Conservation (phyloP, 176 grass and related monocot species). For the barley (Hordeum vulgare) region MorexV3_pseudomolecules_assembly NC_058519.1:336296257-336296756, state of each 20-base stretch:
- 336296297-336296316: constrained; percentile 69
- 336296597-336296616: constrained; percentile 76
- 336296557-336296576: constrained; percentile 93
- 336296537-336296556: constrained; percentile 97
- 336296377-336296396: constrained; percentile 72
- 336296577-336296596: constrained; percentile 83
- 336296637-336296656: constrained; percentile 84
- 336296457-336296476: constrained; percentile 23
- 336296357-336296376: constrained; percentile 82
- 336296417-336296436: constrained; percentile 1
- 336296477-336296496: constrained; percentile 64
- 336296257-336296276: constrained; percentile 37
- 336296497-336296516: constrained; percentile 85
- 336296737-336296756: neutral
- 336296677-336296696: neutral
- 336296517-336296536: constrained; percentile 93
- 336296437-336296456: neutral
- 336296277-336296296: constrained; percentile 70
- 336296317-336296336: constrained; percentile 78
- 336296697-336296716: neutral
- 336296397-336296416: neutral
- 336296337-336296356: constrained; percentile 73
- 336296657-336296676: constrained; percentile 47
- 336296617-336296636: constrained; percentile 87
- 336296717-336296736: constrained; percentile 6